These are phyloP conservation scores for Brassica nigra DNA, from an alignment of 345 rosid genomes.

Conservation along the genomic window DNA sequence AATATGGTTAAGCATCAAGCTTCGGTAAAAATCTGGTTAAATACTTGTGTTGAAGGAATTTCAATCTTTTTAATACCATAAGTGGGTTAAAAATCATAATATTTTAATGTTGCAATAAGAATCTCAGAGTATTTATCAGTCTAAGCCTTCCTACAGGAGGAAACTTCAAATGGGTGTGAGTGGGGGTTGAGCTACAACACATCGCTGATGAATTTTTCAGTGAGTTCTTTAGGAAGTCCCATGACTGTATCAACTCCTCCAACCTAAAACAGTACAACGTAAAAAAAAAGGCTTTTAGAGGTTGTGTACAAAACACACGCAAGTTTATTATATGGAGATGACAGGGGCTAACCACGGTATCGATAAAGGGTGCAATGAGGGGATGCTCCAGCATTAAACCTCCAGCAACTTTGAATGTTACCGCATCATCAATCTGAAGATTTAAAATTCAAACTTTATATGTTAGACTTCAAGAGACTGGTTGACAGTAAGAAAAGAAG, in stretches of 20 bases:
- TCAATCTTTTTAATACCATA: not conserved
- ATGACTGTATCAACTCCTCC: constrained; percentile 81
- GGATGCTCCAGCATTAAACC: constrained; percentile 93
- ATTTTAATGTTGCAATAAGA: not conserved
- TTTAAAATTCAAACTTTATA: not conserved
- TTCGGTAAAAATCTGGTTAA: not conserved
- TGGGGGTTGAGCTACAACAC: constrained; percentile 36
- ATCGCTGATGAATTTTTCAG: constrained; percentile 65
- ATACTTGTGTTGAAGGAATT: not conserved
- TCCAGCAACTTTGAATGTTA: constrained; percentile 75
- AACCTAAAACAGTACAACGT: constrained; percentile 50
- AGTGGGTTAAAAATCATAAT: not conserved
- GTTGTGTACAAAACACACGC: constrained; percentile 27
- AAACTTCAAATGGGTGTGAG: not conserved
- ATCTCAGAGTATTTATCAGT: not conserved
- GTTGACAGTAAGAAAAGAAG: not conserved
- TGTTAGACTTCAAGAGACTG: not conserved
- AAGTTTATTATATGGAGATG: not conserved
- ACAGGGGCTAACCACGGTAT: constrained; percentile 63
- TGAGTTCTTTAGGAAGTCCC: constrained; percentile 89
- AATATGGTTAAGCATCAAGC: not conserved
- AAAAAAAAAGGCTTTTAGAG: constrained; percentile 49
- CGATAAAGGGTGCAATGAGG: constrained; percentile 68
- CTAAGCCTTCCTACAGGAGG: constrained; percentile 10
- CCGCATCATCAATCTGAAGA: constrained; percentile 71